Base-by-base conservation (phyloP, 2,329 filamentous ascomycete genomes). In the Xylariales sp. region DNA sequence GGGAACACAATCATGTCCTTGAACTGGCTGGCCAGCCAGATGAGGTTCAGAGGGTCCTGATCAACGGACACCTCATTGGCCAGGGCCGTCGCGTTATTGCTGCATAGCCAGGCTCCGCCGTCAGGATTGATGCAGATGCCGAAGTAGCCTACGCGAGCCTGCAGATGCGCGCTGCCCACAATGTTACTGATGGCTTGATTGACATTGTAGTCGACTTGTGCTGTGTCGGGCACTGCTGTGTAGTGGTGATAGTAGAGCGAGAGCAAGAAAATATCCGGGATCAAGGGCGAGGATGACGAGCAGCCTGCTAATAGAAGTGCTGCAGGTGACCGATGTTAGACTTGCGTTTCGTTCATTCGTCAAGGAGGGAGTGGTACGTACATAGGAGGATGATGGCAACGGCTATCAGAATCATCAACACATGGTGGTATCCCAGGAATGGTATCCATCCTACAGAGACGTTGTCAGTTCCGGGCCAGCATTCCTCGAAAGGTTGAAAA, bases 1-100 rank as follows among this genome's bases (percentile, higher is more conserved):
- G 93, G 93, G 62, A 98, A 98, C 32, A 98, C 91, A 61, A 98
- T 93, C 68, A 90, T 91, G 64, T 97, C 89, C 66, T 97, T 97
- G 71, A 98, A 98, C 51, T 95, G 95, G 54, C 85, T 84, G 18
- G 93, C 91, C 42, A 98, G 80, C 93, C 91, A 98, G 56, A 98
- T 90, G 57, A 98, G 71, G 64, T 98, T 98, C 58, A 98, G 73
- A 28, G 93, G 93, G 68, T 98, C 93, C 65, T 96, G 87, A 58
- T 96, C 89, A 31, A 95, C 80, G 15, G 79, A 84, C 31, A 97
- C 79, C 66, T 95, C 84, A 62, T 93, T 86, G 27, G 93, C 91
- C 35, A 98, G 76, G 3, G 89, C 83, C 3, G 91, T 96, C 15
- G 93, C 93, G 65, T 98, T 98, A 74, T 95, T 94, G 63, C 87